A percentile compares a stretch with the other conserved stretches of the same genome.
phyloP scores from a whole-genome alignment of 495 filamentous ascomycete genomes.

The Aspergillus funiculosus region DNA sequence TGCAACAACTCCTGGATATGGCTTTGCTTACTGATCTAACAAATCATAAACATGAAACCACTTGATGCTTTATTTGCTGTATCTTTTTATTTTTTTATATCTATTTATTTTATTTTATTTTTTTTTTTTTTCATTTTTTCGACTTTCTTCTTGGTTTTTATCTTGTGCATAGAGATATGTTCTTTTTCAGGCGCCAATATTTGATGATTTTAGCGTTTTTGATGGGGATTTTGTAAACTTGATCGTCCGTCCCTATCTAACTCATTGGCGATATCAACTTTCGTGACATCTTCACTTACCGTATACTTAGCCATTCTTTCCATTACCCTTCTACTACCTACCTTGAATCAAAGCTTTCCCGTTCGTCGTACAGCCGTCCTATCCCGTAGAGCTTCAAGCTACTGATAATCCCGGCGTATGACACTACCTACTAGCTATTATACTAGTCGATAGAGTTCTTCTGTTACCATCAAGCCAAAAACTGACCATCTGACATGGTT shows the following conservation, averaged over 20 bases:
- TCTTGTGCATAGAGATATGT: conserved; percentile 13
- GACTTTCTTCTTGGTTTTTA: conserved; percentile 8
- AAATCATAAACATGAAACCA: background rate
- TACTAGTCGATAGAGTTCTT: too few relatives aligned
- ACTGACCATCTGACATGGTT: too few relatives aligned
- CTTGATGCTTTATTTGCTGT: conserved; percentile 10
- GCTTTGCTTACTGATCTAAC: conserved; percentile 32
- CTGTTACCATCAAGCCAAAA: too few relatives aligned
- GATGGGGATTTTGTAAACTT: conserved; percentile 9
- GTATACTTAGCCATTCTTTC: conserved; percentile 3
- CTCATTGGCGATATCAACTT: background rate
- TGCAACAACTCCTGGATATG: conserved; percentile 38
- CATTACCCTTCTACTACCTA: background rate
- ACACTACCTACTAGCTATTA: too few relatives aligned
- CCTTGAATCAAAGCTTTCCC: background rate
- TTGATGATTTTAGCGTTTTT: conserved; percentile 23
- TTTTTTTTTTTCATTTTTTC: conserved; percentile 4
- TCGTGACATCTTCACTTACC: background rate
- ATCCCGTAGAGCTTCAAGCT: too few relatives aligned
- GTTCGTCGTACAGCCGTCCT: too few relatives aligned
- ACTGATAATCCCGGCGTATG: too few relatives aligned
- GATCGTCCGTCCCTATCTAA: background rate
- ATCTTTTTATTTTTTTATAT: conserved; percentile 2
- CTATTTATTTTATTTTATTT: conserved; percentile 11
- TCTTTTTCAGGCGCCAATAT: conserved; percentile 13